These are phyloP conservation scores for Neostapfia colusana DNA, from an alignment of 176 grass and related monocot species.

Conservation along the genomic window DNA sequence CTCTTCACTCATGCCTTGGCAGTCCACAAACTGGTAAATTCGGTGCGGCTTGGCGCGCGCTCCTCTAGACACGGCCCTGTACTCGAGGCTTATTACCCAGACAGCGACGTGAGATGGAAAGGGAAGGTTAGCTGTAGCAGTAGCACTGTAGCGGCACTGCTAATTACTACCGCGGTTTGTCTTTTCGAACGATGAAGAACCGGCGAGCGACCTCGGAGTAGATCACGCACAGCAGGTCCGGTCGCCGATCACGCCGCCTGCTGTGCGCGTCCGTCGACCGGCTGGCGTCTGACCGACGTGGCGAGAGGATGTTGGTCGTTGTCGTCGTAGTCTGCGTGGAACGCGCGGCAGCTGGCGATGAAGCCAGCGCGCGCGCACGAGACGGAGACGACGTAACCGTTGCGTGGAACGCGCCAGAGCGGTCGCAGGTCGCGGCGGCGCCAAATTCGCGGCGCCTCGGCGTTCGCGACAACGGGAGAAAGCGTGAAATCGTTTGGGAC, in stretches of 20 bases:
- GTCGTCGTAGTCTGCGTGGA: background rate
- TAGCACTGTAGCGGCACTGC: background rate
- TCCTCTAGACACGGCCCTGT: conserved; percentile 6
- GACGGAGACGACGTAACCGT: background rate
- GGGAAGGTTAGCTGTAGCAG: background rate
- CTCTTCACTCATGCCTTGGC: background rate
- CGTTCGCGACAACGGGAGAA: background rate
- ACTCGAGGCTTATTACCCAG: background rate
- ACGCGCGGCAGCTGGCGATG: background rate
- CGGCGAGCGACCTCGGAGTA: background rate
- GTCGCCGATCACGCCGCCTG: background rate
- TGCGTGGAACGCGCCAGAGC: background rate
- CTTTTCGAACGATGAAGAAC: background rate
- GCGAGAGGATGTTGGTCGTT: background rate
- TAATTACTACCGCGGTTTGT: background rate
- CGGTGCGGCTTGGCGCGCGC: background rate
- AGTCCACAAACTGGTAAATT: background rate
- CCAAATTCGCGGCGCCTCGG: background rate
- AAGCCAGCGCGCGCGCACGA: too few relatives aligned
- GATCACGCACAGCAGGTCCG: background rate
- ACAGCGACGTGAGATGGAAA: background rate
- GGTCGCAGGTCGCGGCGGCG: background rate
- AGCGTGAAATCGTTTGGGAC: background rate
- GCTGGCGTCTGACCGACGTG: background rate
- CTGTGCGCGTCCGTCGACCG: background rate